phyloP scores from a whole-genome alignment of 2,329 filamentous ascomycete species.

The Scolecobasidium constrictum region DNA sequence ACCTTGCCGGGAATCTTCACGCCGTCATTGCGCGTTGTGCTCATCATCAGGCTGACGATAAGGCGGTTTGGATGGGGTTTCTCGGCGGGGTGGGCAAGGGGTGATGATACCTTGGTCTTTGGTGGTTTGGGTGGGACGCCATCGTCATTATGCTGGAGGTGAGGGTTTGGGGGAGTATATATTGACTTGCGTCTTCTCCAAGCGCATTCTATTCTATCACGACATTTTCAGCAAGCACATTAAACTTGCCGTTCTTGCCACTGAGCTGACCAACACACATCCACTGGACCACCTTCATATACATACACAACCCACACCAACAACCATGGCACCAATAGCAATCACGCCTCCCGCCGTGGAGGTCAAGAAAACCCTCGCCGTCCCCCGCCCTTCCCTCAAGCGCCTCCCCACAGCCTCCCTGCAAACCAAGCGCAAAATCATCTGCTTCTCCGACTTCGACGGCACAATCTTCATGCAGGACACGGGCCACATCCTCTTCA shows the following conservation, averaged over 20 bases:
- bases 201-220: neutral
- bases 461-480: slow-evolving; percentile 60
- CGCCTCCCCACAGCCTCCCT: slow-evolving; percentile 16
- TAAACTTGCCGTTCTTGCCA: neutral
- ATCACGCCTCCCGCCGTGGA: slow-evolving; percentile 19
- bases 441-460: slow-evolving; percentile 56
- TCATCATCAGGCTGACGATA: neutral
- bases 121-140: neutral
- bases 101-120: too few relatives aligned
- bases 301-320: neutral
- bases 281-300: neutral
- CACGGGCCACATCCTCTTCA: slow-evolving; percentile 58
- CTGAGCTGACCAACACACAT: neutral
- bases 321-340: slow-evolving; percentile 21
- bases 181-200: neutral
- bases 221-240: neutral
- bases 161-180: neutral
- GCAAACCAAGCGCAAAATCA: slow-evolving; percentile 43
- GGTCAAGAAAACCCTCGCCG: slow-evolving; percentile 15
- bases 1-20: neutral
- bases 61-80: too few relatives aligned
- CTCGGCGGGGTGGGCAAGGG: too few relatives aligned
- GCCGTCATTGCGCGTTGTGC: neutral
- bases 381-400: slow-evolving; percentile 14
- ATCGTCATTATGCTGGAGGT: neutral